phyloP scores from a whole-genome alignment of 2,329 filamentous ascomycete species.

The Ilyonectria mors-panacis region DNA sequence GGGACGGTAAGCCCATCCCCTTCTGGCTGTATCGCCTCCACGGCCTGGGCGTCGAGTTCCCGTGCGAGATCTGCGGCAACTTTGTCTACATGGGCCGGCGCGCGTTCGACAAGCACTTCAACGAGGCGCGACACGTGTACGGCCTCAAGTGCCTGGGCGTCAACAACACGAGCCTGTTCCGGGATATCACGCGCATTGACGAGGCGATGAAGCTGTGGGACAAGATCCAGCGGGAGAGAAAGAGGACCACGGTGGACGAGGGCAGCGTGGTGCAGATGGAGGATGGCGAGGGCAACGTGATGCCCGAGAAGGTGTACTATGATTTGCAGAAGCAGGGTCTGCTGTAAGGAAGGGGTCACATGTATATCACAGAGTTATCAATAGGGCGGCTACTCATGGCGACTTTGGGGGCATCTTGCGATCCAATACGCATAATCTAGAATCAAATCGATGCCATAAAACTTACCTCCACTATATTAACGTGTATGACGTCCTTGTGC shows the following conservation, averaged over 20 bases:
- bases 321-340: constrained; percentile 95
- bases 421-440: constrained; percentile 6
- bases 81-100: constrained; percentile 98
- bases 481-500: background rate
- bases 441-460: background rate
- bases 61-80: constrained; percentile 97
- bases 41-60: constrained; percentile 93
- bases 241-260: constrained; percentile 80
- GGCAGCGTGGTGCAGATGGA: constrained; percentile 98
- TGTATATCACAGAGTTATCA: constrained; percentile 28
- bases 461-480: background rate
- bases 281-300: constrained; percentile 96
- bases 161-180: constrained; percentile 89
- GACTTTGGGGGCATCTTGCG: background rate
- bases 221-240: constrained; percentile 90
- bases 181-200: constrained; percentile 93
- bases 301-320: constrained; percentile 98
- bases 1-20: constrained; percentile 99
- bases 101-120: constrained; percentile 99
- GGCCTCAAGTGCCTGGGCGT: constrained; percentile 95
- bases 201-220: constrained; percentile 93
- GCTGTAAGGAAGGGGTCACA: constrained; percentile 64
- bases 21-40: constrained; percentile 99
- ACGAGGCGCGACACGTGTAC: constrained; percentile 92
- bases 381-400: background rate